Evolutionary conservation across 2,329 filamentous ascomycete species (phyloP).

Genomic region (Dryadomyces quercivorus): DNA sequence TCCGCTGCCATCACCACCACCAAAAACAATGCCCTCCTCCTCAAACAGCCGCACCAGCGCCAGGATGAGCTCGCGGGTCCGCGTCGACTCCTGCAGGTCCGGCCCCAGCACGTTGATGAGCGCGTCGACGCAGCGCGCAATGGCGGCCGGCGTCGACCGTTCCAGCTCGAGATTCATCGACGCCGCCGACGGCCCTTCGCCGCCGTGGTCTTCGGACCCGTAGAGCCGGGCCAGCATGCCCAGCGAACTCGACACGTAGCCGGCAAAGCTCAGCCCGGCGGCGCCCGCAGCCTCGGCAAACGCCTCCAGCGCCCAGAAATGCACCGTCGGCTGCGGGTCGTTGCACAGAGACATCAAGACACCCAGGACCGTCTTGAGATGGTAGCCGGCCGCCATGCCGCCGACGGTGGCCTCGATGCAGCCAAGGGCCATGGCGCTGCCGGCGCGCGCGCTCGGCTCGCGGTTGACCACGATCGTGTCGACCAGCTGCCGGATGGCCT

Average conservation of each 20-base stretch:
- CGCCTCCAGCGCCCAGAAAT: slow-evolving; percentile 92
- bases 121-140: slow-evolving; percentile 85
- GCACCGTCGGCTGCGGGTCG: slow-evolving; percentile 87
- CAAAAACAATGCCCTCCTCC: slow-evolving; percentile 39
- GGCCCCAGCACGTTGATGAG: slow-evolving; percentile 92
- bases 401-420: slow-evolving; percentile 92
- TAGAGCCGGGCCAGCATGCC: slow-evolving; percentile 93
- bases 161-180: slow-evolving; percentile 88
- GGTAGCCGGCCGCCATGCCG: slow-evolving; percentile 92
- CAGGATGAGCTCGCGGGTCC: slow-evolving; percentile 84
- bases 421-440: slow-evolving; percentile 86
- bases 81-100: slow-evolving; percentile 83
- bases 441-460: slow-evolving; percentile 84
- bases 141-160: slow-evolving; percentile 66
- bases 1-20: too few relatives aligned
- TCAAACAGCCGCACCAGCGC: slow-evolving; percentile 76
- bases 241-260: slow-evolving; percentile 78
- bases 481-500: slow-evolving; percentile 75
- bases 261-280: slow-evolving; percentile 81
- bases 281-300: slow-evolving; percentile 79
- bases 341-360: slow-evolving; percentile 97
- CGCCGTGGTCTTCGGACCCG: slow-evolving; percentile 79
- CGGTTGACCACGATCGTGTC: slow-evolving; percentile 91
- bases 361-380: slow-evolving; percentile 92
- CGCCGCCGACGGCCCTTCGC: slow-evolving; percentile 65